Evolutionary conservation across 1,284 basidiomycete genomes (phyloP), one percentile per base, ranked within the genome.

Genomic region (Cutaneotrichosporon spelunceum): DNA sequence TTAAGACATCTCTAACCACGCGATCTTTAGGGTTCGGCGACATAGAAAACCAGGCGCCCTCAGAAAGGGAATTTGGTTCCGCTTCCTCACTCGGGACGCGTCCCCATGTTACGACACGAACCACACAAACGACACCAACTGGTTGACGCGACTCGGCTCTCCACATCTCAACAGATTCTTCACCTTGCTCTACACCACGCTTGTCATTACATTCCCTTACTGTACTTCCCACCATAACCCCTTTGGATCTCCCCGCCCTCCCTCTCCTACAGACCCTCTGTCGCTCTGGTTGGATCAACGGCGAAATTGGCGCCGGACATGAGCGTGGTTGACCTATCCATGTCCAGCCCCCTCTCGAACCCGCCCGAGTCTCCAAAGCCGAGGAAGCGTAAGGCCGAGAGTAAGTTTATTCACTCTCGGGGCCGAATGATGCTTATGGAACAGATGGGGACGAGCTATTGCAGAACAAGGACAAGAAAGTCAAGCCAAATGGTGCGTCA

Each of bases 321-420:
- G 53, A 57, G 57, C 49, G 48, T 65, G 23, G 57, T 65, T n/a
- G 63, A 65, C 33, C 21, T 65, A 21, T 50, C 53, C 29, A 48
- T 49, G 55, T 63, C 62, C 19, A 63, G 62, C 26, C 58, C 62
- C 14, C 21, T 55, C 42, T 48, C 53, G 3, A 47, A 39, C n/a
- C 27, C 42, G 8, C 60, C 56, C 19, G 42, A n/a, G 7, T 21
- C 58, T 5, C 48, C 48, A 30, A 47, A 47, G 45, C 19, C 48
- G 1, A 19, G 27, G 26, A 30, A 66, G 42, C 58, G 64, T 52
- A 66, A 66, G 50, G 59, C 52, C 4, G 19, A 48, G 11, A 42
- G 59, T 60, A 29, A 26, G 63, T 54, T 16, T n/a, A 14, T 16
- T 5, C 27, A 4, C 13, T 24, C 14, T 11, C 16, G 8, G 29